Evolutionary conservation across 2,329 filamentous ascomycete genomes (phyloP).

Genomic region (Aspergillus sp.): DNA sequence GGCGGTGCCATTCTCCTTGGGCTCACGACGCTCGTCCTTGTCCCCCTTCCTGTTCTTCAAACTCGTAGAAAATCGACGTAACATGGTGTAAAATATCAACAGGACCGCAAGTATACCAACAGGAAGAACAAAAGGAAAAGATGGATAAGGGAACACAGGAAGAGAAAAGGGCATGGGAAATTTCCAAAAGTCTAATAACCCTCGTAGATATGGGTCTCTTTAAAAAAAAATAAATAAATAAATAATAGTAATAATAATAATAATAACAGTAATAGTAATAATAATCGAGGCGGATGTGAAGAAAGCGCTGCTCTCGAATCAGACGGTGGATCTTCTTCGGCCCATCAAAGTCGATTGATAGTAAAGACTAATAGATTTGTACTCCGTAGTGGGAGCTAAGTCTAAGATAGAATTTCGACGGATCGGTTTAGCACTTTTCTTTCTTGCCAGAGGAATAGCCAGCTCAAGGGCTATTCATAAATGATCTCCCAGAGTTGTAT

Average conservation of each 20-base stretch:
- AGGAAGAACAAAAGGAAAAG: slow-evolving; percentile 1
- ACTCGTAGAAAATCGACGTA: slow-evolving; percentile 33
- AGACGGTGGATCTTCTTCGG: slow-evolving; percentile 4
- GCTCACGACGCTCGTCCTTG: slow-evolving; percentile 12
- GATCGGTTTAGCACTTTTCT: background rate
- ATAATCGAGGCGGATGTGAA: too few species aligned
- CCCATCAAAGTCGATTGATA: slow-evolving; percentile 8
- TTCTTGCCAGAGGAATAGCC: background rate
- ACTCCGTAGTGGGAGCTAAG: background rate
- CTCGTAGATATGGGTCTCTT: slow-evolving; percentile 7
- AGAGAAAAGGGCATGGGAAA: background rate
- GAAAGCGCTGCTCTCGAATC: too few species aligned
- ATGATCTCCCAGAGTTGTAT: too few species aligned
- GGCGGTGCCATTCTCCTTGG: slow-evolving; percentile 22
- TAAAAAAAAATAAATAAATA: slow-evolving; percentile 7
- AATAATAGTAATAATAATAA: background rate
- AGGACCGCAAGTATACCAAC: background rate
- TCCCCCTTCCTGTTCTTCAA: slow-evolving; percentile 34
- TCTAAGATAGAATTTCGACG: background rate
- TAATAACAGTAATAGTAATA: too few species aligned
- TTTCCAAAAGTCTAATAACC: background rate
- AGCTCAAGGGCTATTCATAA: too few species aligned
- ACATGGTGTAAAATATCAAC: slow-evolving; percentile 18
- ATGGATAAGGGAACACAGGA: too few species aligned
- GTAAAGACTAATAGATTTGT: slow-evolving; percentile 1